Conservation (phyloP, 2,329 filamentous ascomycete species). For the Sclerotinia glacialis region DNA sequence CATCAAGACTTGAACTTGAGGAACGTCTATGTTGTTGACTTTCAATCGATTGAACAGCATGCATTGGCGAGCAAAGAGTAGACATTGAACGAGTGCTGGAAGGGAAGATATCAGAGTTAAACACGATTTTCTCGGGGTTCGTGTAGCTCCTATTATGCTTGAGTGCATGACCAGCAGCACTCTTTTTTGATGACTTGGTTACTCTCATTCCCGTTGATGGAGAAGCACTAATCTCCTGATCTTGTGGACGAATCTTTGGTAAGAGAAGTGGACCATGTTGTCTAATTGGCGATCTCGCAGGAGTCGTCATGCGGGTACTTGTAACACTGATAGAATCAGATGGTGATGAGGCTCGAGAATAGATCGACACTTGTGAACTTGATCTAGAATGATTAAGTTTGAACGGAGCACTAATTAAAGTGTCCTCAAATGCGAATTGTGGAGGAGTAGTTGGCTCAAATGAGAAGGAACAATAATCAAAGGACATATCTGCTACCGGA, state of each 20-base stretch:
- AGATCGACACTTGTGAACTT: constrained; percentile 45
- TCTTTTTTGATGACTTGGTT: constrained; percentile 45
- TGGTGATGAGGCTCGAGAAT: constrained; percentile 65
- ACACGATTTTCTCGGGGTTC: constrained; percentile 55
- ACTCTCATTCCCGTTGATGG: constrained; percentile 48
- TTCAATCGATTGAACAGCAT: constrained; percentile 38
- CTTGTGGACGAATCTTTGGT: constrained; percentile 82
- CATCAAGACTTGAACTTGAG: constrained; percentile 67
- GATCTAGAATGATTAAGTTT: constrained; percentile 43
- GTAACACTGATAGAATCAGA: constrained; percentile 52
- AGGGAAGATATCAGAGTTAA: constrained; percentile 32
- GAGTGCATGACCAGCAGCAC: constrained; percentile 38
- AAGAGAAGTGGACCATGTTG: constrained; percentile 77
- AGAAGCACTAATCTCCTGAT: constrained; percentile 68
- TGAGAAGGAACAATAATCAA: constrained; percentile 56
- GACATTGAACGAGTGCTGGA: constrained; percentile 36
- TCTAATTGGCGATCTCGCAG: constrained; percentile 67
- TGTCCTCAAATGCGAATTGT: constrained; percentile 55
- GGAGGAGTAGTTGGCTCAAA: constrained; percentile 52
- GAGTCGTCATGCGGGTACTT: constrained; percentile 66
- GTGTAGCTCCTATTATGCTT: constrained; percentile 58
- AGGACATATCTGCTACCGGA: constrained; percentile 59
- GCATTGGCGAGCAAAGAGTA: constrained; percentile 38
- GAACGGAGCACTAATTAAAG: constrained; percentile 54
- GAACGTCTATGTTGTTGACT: constrained; percentile 54